phyloP scores from a whole-genome alignment of 371 early-diverging fungal species.

The Umbelopsis sp. region DNA sequence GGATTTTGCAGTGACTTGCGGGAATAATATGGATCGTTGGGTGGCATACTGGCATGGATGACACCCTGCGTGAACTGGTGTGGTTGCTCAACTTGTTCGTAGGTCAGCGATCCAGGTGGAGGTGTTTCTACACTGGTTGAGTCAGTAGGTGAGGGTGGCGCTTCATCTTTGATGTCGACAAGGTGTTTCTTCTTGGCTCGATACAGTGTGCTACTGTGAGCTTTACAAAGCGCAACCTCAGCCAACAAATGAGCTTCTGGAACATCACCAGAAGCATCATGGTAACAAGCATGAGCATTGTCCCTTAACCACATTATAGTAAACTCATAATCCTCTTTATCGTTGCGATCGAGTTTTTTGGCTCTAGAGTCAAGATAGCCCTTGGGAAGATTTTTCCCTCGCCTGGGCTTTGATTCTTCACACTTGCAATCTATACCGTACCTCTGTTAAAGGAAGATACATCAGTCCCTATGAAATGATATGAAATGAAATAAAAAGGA shows the following conservation, averaged over 20 bases:
- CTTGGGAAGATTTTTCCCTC: conserved; percentile 40
- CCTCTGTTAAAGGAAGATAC: conserved; percentile 22
- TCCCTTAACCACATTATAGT: conserved; percentile 36
- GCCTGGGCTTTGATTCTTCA: conserved; percentile 34
- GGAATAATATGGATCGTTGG: conserved; percentile 12
- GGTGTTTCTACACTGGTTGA: conserved; percentile 24
- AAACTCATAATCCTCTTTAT: conserved; percentile 38
- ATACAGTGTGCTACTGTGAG: conserved; percentile 39
- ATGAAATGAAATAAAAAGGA: neutral
- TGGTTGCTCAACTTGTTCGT: conserved; percentile 14
- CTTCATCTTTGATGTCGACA: conserved; percentile 23
- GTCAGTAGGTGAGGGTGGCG: conserved; percentile 27
- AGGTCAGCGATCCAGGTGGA: conserved; percentile 3
- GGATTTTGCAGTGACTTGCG: conserved; percentile 17
- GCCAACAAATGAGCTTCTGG: conserved; percentile 24
- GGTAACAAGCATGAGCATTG: conserved; percentile 30
- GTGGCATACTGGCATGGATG: neutral
- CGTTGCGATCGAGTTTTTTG: conserved; percentile 30
- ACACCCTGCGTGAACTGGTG: conserved; percentile 5
- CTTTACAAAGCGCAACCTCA: conserved; percentile 44
- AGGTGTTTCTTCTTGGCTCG: conserved; percentile 39
- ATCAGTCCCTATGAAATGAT: neutral
- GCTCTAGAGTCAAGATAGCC: conserved; percentile 40
- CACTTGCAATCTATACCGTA: conserved; percentile 37
- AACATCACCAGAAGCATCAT: conserved; percentile 24